These are phyloP conservation scores for Agaricales sp. DNA, from an alignment of 1,284 basidiomycete genomes.

Conservation along the genomic window DNA sequence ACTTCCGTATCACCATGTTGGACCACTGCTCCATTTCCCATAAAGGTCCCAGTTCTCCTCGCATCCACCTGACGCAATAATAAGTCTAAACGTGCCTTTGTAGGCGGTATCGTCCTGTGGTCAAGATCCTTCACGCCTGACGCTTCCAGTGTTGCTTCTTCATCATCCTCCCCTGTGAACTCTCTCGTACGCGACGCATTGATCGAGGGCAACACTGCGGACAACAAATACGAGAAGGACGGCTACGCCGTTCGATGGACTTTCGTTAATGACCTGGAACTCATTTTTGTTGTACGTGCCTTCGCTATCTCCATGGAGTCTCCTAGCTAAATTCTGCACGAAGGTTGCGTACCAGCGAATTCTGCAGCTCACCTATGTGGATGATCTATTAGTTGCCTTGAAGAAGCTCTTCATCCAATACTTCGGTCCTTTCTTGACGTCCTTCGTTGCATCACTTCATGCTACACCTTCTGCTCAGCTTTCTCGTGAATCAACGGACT, in stretches of 20 bases:
- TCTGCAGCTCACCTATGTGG: constrained; percentile 89
- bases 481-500: constrained; percentile 24
- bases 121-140: constrained; percentile 86
- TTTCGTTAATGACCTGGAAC: constrained; percentile 84
- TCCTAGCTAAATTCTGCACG: background rate
- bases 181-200: constrained; percentile 83
- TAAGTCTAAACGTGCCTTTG: constrained; percentile 9
- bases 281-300: constrained; percentile 82
- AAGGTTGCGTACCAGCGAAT: constrained; percentile 97
- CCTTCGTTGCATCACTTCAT: constrained; percentile 76
- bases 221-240: constrained; percentile 83
- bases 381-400: constrained; percentile 73
- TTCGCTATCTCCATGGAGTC: background rate
- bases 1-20: too few relatives aligned
- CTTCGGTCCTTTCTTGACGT: constrained; percentile 72
- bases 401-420: constrained; percentile 81
- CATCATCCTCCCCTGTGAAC: constrained; percentile 82
- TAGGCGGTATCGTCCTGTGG: constrained; percentile 90
- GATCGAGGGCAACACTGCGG: constrained; percentile 72
- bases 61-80: constrained; percentile 4
- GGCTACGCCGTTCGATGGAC: constrained; percentile 91
- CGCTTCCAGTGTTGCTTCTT: constrained; percentile 60
- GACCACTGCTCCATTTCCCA: constrained; percentile 88
- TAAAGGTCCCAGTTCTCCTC: constrained; percentile 45
- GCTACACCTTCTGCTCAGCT: constrained; percentile 35